These are phyloP conservation scores for Thelephora terrestris DNA, from an alignment of 1,284 basidiomycete genomes.

Conservation along the genomic window DNA sequence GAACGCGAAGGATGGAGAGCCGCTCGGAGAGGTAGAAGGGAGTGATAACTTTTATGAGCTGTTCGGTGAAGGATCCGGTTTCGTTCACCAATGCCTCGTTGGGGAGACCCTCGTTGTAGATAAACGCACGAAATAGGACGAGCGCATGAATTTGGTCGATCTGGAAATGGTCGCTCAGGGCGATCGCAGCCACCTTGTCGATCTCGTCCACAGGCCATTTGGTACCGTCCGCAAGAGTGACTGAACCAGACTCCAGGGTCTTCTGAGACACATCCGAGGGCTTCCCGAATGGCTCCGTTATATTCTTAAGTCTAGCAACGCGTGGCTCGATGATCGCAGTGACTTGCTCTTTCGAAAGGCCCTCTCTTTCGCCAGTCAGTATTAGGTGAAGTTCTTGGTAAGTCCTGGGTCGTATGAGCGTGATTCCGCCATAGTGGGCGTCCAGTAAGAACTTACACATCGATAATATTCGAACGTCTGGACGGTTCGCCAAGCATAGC, in stretches of 20 bases:
- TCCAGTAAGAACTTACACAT: slow-evolving; percentile 34
- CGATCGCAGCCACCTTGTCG: slow-evolving; percentile 58
- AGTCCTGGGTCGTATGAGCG: slow-evolving; percentile 32
- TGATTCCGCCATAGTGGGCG: not conserved
- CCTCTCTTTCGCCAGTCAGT: slow-evolving; percentile 48
- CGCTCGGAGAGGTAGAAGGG: slow-evolving; percentile 76
- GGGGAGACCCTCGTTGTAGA: slow-evolving; percentile 70
- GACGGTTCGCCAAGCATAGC: slow-evolving; percentile 33
- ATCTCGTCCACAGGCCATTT: slow-evolving; percentile 50
- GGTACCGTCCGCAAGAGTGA: slow-evolving; percentile 56
- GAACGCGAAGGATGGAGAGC: slow-evolving; percentile 51
- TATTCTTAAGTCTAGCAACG: slow-evolving; percentile 40
- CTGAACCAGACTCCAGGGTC: slow-evolving; percentile 52
- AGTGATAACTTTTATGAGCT: slow-evolving; percentile 61
- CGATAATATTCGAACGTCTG: slow-evolving; percentile 43
- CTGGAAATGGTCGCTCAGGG: slow-evolving; percentile 59
- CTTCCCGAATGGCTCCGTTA: slow-evolving; percentile 52
- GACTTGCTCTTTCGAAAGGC: slow-evolving; percentile 44
- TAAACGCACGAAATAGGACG: slow-evolving; percentile 61
- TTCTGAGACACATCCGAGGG: slow-evolving; percentile 59
- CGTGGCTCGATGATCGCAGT: slow-evolving; percentile 48
- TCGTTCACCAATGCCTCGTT: slow-evolving; percentile 33
- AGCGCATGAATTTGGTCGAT: slow-evolving; percentile 73
- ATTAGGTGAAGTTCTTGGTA: slow-evolving; percentile 54
- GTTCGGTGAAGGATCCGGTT: slow-evolving; percentile 34